These are phyloP conservation scores for Cyclocybe aegerita DNA, from an alignment of 768 basidiomycete genomes.

Conservation along the genomic window DNA sequence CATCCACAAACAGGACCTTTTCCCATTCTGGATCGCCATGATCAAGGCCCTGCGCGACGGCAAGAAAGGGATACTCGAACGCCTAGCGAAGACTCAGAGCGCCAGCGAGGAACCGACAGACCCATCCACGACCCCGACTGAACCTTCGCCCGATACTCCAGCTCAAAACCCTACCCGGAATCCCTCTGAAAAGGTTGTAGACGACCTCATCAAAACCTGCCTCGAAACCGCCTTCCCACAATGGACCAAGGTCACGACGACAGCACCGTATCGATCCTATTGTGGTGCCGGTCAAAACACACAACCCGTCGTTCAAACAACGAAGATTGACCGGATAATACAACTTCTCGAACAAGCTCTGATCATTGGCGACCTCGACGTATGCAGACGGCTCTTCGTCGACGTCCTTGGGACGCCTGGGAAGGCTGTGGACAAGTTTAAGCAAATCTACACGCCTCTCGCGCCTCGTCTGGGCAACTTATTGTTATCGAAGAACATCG, in stretches of 20 bases:
- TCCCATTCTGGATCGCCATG: slow-evolving; percentile 23
- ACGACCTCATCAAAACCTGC: slow-evolving; percentile 16
- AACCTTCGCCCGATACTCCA: background rate
- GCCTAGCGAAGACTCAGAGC: background rate
- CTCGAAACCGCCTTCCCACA: slow-evolving; percentile 15
- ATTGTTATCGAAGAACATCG: slow-evolving; percentile 12
- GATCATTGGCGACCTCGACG: slow-evolving; percentile 14
- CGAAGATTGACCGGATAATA: slow-evolving; percentile 23
- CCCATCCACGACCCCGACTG: background rate
- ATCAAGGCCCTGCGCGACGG: slow-evolving; percentile 19
- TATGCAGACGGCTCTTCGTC: slow-evolving; percentile 22
- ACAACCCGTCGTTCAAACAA: slow-evolving; percentile 1
- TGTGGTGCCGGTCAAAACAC: background rate
- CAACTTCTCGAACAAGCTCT: slow-evolving; percentile 24
- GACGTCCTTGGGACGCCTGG: slow-evolving; percentile 18
- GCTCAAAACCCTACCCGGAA: background rate
- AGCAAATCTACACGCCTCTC: slow-evolving; percentile 24
- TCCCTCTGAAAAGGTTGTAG: slow-evolving; percentile 1
- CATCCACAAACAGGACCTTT: slow-evolving; percentile 14
- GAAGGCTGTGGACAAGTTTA: slow-evolving; percentile 17
- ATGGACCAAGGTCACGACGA: slow-evolving; percentile 15
- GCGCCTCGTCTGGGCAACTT: slow-evolving; percentile 20
- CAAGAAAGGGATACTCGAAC: slow-evolving; percentile 9
- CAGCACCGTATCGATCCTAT: background rate
- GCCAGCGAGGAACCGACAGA: background rate